Percentiles rank a stretch among this genome's conserved stretches.
These are phyloP conservation scores for Lecanicillium sp. DNA, from an alignment of 2,329 filamentous ascomycete genomes.

Conservation along the genomic window DNA sequence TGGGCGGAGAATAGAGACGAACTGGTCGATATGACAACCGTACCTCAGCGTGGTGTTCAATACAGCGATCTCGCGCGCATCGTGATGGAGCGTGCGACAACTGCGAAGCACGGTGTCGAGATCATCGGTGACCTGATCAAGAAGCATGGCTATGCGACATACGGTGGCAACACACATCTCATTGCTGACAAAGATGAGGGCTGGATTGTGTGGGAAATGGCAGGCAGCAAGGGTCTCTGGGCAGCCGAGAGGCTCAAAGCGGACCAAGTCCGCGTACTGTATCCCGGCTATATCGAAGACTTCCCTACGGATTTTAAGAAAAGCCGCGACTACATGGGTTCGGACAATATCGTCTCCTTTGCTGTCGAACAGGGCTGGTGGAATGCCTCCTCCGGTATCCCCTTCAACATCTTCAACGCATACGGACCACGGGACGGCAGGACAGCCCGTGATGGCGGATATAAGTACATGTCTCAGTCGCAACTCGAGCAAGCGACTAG, in stretches of 20 bases:
- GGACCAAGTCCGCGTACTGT: slow-evolving; percentile 22
- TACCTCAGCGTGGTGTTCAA: slow-evolving; percentile 33
- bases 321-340: slow-evolving; percentile 22
- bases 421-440: slow-evolving; percentile 21
- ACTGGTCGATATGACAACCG: slow-evolving; percentile 34
- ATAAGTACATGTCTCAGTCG: slow-evolving; percentile 27
- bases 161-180: slow-evolving; percentile 37
- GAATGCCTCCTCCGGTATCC: slow-evolving; percentile 17
- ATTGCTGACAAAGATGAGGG: slow-evolving; percentile 30
- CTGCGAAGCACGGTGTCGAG: slow-evolving; percentile 35
- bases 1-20: slow-evolving; percentile 35
- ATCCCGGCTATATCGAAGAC: slow-evolving; percentile 25
- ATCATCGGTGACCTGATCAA: slow-evolving; percentile 34
- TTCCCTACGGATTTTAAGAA: slow-evolving; percentile 21
- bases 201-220: slow-evolving; percentile 25
- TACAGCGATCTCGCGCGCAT: slow-evolving; percentile 36
- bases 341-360: slow-evolving; percentile 22
- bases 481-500: slow-evolving; percentile 21
- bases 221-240: slow-evolving; percentile 22
- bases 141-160: slow-evolving; percentile 35
- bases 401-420: slow-evolving; percentile 24
- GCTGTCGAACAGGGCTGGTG: slow-evolving; percentile 24
- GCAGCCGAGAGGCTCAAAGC: slow-evolving; percentile 22
- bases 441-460: slow-evolving; percentile 22
- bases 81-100: slow-evolving; percentile 34